Base-by-base conservation (phyloP, 768 basidiomycete species). In the Amanita pseudoporphyria region DNA sequence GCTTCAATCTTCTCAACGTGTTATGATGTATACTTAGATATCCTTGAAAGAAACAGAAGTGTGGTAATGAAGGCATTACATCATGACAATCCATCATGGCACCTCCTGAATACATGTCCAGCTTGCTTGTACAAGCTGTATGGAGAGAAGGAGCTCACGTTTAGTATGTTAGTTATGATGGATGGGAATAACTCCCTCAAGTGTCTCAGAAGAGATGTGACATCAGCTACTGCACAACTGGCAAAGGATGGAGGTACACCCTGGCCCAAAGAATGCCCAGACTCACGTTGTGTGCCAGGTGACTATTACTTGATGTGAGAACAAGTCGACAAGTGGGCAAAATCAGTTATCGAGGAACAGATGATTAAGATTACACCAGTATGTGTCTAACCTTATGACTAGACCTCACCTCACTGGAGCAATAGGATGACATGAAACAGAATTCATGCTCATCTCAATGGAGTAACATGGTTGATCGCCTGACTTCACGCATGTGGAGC, bases 111-210 rank as follows among this genome's bases (percentile, higher is more conserved):
- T 49, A 49, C 58, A 2, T 66, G 62, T 40, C 60, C 64, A 1
- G 37, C 59, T 1, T 67, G 67, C 49, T 58, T 56, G 0, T 63
- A 65, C 49, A 56, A 58, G 31, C 52, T 63, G 0, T 36, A 59
- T 18, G 56, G 51, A 4, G 63, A 67, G 49, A 51, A 46, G 3
- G 16, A 49, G 2, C 56, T 67, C 1, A 6, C 42, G 1, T 59
- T 57, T 36, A 18, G 51, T 0, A 57, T 62, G 36, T 53, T 64
- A 2, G 14, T 55, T 9, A 54, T 58, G 5, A 54, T 64, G 42
- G 65, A 62, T 31, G 63, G 64, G 0, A 65, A 66, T 47, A 54
- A 66, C 41, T 66, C 63, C 0, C 49, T 62, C 16, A 64, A 51
- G 33, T 40, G 42, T 6, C n/a, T 24, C 6, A 2, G 45, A 19